Evolutionary conservation across 2,329 filamentous ascomycete species (phyloP), one percentile per base, ranked within the genome.

Genomic region (Aspergillus floridensis): DNA sequence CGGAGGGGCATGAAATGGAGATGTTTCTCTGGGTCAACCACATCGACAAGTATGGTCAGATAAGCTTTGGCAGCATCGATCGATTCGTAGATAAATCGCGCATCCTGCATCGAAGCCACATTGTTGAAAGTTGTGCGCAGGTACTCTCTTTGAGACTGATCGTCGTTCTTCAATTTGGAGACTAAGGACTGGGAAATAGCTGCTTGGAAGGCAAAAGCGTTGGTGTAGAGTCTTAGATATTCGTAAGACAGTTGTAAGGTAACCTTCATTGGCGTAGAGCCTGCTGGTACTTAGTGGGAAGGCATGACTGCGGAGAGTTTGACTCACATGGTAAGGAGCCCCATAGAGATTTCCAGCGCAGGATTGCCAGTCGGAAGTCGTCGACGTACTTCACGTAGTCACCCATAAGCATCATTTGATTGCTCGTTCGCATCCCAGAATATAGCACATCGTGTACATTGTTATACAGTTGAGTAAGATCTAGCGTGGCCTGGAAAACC

Each of bases 381-480:
- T 91, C 88, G 62, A 91, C 87, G 64, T 90, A 90, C 68, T 90
- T 87, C 61, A 90, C 88, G 68, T 90, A 90, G 65, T 89, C 86
- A 1, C 88, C 88, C 67, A 86, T 86, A 29, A 88, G 78, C 75
- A 90, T 89, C 62, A 88, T 84, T 59, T 90, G 85, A 69, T 88
- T 87, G 58, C 86, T 87, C 47, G 87, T 86, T 19, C 86, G 85
- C 54, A 87, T 87, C 6, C 88, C 89, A 0, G 88, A 88, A 70
- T 91, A 91, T 1, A 91, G 75, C 0, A 90, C 86, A 67, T 91
- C 88, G 59, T 91, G 88, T 0, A 90, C 87, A 65, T 90, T 91
- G 21, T 86, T 87, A 68, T 90, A 90, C 1, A 91, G 79, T 64
- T 90, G 85, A 0, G 88, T 91, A 24, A 91, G 77, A 66, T 91